Evolutionary conservation across 768 basidiomycete genomes (phyloP), one percentile per base, ranked within the genome.

Genomic region (Neoboletus brunneissimus): DNA sequence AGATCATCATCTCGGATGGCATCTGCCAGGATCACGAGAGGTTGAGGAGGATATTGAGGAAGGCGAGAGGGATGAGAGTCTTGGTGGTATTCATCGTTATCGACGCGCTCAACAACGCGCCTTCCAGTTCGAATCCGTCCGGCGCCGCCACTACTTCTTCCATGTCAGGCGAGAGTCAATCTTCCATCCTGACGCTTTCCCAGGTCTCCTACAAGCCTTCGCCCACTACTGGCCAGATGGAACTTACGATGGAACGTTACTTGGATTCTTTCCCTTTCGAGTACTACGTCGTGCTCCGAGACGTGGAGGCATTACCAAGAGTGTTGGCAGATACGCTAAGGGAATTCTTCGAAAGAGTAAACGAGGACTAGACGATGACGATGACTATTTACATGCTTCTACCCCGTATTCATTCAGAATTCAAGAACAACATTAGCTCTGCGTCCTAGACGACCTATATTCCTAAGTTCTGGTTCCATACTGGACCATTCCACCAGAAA

Each of bases 1-100:
- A 98, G 71, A 91, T 98, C 75, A 97, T 99, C 79, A 93, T 99
- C 58, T 98, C 94, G 16, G 97, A 99, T 65, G 97, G 97, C n/a
- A 89, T 98, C 62, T 98, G 95, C 68, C 94, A 98, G 70, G 91
- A 97, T 67, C 95, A 98, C 71, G 90, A 94, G 41, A 79, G 81
- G 62, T 78, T 99, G 48, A 85, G 89, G 37, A 85, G 85, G 3
- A 73, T 91, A 29, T 77, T 99, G 20, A 79, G 97, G 35, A 85
- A 83, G 61, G 97, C 96, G 5, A 85, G 88, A 62, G 95, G 91
- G 64, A 91, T 94, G 70, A 81, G 88, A 29, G 87, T 98, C 64
- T 88, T 98, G 89, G 83, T 99, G 50, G 95, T 98, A 51, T 99
- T 99, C 78, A 84, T 99, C 71, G 84, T 98, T 55, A 78, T 98